Evolutionary conservation across 352 stramenopile genomes (phyloP), one percentile per base, ranked within the genome.

Genomic region (Pilasporangium apinafurcum): DNA sequence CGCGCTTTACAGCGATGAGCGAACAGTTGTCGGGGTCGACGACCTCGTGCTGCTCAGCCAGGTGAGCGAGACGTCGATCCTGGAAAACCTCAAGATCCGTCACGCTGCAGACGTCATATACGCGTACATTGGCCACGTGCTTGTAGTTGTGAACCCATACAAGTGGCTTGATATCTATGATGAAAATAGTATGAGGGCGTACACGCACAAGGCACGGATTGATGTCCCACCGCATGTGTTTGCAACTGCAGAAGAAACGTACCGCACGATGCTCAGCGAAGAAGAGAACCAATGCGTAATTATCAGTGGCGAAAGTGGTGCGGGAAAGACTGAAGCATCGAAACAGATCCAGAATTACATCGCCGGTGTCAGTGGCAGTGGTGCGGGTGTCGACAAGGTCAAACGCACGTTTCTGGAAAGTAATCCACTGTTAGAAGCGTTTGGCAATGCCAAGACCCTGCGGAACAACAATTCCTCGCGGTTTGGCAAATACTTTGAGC

Each of bases 401-500:
- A 94, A 94, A 51, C 73, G 83, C 33, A 90, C 72, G 2, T 93
- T 98, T 29, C 51, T 98, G 9, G 91, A 98, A 53, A 96, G 83
- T 9, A 98, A 98, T 51, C 94, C 94, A 45, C 74, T 98, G 40
- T 66, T 98, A 6, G 94, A 98, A 60, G 89, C 90, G n/a, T 98
- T 98, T 62, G 94, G 94, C 26, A 98, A 98, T 50, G 92, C 91
- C 46, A 95, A 96, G 60, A 98, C 94, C 7, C 50, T 98, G 18
- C 76, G 91, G 22, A 98, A 98, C 67, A 82, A 93, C 78, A 98
- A 98, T 65, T 97, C 85, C 13, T 96, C 81, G 50, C 87, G 93
- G 37, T 98, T 98, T 50, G 93, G 93, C 27, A 98, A 98, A 68
- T 96, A 96, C 51, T 97, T 98, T 56, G 87, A 96, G 55, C 68